Conservation (phyloP, 2,329 filamentous ascomycete species). For the Phyllosticta ampelicida region DNA sequence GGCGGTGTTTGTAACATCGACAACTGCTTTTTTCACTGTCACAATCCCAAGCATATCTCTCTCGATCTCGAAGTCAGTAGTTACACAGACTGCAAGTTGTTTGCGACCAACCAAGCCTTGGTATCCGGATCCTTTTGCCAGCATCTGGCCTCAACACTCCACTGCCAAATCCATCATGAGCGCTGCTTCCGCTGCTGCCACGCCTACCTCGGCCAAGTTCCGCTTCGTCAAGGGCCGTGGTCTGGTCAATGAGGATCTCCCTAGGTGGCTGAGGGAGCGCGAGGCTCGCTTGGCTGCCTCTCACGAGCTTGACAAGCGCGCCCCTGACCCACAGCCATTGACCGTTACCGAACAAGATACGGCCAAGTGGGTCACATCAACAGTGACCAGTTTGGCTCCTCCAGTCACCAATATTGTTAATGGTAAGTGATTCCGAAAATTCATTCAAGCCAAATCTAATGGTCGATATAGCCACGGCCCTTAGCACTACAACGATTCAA, state of each 20-base stretch:
- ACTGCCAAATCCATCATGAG: slow-evolving; percentile 10
- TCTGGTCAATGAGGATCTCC: slow-evolving; percentile 10
- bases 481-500: slow-evolving; percentile 14
- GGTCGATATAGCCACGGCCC: slow-evolving; percentile 5
- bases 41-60: slow-evolving; percentile 15
- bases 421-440: slow-evolving; percentile 7
- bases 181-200: slow-evolving; percentile 4
- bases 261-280: slow-evolving; percentile 15
- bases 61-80: slow-evolving; percentile 15
- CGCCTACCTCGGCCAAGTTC: slow-evolving; percentile 14
- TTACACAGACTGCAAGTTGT: slow-evolving; percentile 24
- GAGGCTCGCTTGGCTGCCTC: slow-evolving; percentile 16
- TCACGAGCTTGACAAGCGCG: slow-evolving; percentile 18
- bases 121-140: slow-evolving; percentile 18
- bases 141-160: slow-evolving; percentile 19
- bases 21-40: slow-evolving; percentile 20
- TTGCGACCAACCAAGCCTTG: slow-evolving; percentile 15
- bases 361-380: slow-evolving; percentile 17
- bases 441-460: not conserved
- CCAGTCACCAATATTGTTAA: slow-evolving; percentile 15
- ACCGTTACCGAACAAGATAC: slow-evolving; percentile 23
- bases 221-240: slow-evolving; percentile 11
- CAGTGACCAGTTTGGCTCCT: slow-evolving; percentile 16
- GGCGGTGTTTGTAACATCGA: slow-evolving; percentile 19
- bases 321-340: slow-evolving; percentile 26